These are phyloP conservation scores for Fusarium euwallaceae DNA, from an alignment of 2,329 filamentous ascomycete genomes.

Conservation along the genomic window DNA sequence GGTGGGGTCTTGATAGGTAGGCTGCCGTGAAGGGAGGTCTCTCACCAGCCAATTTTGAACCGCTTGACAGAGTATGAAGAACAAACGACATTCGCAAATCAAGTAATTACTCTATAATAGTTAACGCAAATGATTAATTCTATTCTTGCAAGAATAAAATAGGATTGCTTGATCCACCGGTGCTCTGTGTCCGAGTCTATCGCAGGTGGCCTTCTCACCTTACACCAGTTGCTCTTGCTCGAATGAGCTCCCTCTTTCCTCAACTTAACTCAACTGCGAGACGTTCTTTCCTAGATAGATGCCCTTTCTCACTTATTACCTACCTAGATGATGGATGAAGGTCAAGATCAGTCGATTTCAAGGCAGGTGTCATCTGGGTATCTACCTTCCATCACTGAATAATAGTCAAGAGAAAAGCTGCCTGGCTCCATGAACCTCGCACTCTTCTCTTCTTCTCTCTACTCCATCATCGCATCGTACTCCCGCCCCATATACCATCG, in stretches of 20 bases:
- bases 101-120: not conserved
- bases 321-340: not conserved
- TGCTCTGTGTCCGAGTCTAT: not conserved
- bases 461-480: not conserved
- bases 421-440: not conserved
- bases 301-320: not conserved
- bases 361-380: not conserved
- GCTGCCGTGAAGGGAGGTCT: not conserved
- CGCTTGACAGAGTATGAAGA: not conserved
- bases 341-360: not conserved
- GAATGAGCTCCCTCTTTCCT: not conserved
- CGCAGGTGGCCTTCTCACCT: not conserved
- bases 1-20: constrained; percentile 25
- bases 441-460: not conserved
- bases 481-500: not conserved
- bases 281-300: not conserved
- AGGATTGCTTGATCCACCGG: not conserved
- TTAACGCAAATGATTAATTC: not conserved
- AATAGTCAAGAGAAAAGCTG: not conserved
- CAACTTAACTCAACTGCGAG: not conserved
- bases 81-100: not conserved
- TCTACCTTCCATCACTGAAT: not conserved
- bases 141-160: not conserved
- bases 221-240: not conserved
- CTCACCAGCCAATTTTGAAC: not conserved